These are phyloP conservation scores for Dictyostelium capitatum DNA, from an alignment of 78 protist species.

Conservation along the genomic window DNA sequence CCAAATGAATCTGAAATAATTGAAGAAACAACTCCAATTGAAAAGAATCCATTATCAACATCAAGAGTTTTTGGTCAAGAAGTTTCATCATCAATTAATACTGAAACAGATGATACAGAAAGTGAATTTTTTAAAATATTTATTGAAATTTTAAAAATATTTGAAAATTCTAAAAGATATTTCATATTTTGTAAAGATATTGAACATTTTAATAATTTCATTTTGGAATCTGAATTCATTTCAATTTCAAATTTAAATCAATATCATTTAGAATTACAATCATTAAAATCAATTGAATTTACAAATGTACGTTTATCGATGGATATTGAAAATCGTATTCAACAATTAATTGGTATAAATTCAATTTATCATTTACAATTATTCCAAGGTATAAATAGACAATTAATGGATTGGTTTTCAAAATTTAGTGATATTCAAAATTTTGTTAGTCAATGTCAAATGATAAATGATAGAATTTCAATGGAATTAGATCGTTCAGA, in stretches of 20 bases:
- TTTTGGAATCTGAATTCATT: background rate
- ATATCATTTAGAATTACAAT: background rate
- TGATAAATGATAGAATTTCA: slow-evolving; percentile 27
- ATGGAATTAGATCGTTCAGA: slow-evolving; percentile 44
- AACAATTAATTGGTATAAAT: background rate
- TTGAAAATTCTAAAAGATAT: slow-evolving; percentile 5
- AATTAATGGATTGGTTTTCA: slow-evolving; percentile 27
- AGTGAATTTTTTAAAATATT: background rate
- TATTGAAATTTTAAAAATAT: background rate
- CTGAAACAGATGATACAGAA: background rate
- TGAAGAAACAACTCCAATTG: background rate
- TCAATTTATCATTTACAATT: slow-evolving; percentile 16
- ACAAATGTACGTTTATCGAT: background rate
- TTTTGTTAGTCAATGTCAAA: slow-evolving; percentile 28
- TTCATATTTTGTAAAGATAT: slow-evolving; percentile 14
- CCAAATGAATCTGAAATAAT: background rate
- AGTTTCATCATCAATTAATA: background rate
- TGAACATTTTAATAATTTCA: background rate
- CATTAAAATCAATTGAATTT: background rate
- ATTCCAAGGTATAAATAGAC: slow-evolving; percentile 13
- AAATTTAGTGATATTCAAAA: slow-evolving; percentile 40
- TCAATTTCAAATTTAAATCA: background rate
- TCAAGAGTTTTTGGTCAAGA: background rate
- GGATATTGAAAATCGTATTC: slow-evolving; percentile 18
- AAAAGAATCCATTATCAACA: background rate